Base-by-base conservation (phyloP, 441 rosid genomes). In the Jatropha podagrica region DNA sequence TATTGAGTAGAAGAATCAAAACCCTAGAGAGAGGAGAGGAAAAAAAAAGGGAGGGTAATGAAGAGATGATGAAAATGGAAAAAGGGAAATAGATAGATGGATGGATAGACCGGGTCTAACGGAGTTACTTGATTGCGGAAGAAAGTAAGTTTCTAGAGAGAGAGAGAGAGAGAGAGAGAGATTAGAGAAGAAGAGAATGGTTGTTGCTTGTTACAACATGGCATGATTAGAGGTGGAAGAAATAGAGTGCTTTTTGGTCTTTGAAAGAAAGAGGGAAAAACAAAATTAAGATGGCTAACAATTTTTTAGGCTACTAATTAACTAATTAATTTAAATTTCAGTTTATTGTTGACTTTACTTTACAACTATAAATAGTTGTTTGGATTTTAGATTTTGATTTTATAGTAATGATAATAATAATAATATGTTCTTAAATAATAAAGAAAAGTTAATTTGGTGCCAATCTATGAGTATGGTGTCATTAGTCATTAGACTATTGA, bases 101-200 rank as follows among this genome's bases (percentile, higher is more conserved):
- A 68, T 68, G 62, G 68, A 82, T 77, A 63, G 85, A 80, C 80
- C 88, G 88, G 80, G 86, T 85, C 84, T 69, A 73, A 76, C 79
- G 88, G 85, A 18, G 78, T 46, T 75, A 40, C 49, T 56, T 58
- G 58, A 69, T 73, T 32, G 32, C 32, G 32, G 55, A 80, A 68
- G 32, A 78, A 27, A 68, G n/a, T 76, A 65, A 66, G 74, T 68
- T 37, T 20, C 40, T 40, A 46, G 61, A 65, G 63, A 49, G 41
- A 42, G 65, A 56, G 12, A 66, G 72, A 74, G 38, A 40, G 44
- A 55, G 46, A 56, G 12, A 40, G 37, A 37, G 74, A 72, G 70
- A 40, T 20, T 48, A 18, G 27, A 63, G 67, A 20, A 59, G 40
- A 67, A 59, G 55, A 58, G 41, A 12, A 32, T 14, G 58, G 58